A percentile compares a stretch with the other conserved stretches of the same genome.
Evolutionary conservation across 2,329 filamentous ascomycete genomes (phyloP).

Genomic region (Capronia americana): DNA sequence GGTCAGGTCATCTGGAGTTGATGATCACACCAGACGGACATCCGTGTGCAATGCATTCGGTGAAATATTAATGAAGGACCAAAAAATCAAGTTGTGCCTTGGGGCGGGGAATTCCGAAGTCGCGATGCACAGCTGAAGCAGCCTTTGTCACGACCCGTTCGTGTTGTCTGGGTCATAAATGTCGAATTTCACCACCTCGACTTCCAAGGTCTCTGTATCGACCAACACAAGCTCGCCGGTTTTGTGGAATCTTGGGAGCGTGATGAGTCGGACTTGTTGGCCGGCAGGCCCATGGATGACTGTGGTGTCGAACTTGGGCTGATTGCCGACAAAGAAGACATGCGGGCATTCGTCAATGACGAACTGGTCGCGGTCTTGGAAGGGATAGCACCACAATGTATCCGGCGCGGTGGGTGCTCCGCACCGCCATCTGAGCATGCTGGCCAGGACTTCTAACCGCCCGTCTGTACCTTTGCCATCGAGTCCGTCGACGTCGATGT

Average conservation of each 20-base stretch:
- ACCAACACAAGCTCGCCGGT: conserved; percentile 82
- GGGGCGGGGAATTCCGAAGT: conserved; percentile 12
- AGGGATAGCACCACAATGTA: conserved; percentile 96
- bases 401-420: conserved; percentile 93
- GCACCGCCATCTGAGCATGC: conserved; percentile 89
- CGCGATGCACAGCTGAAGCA: neutral
- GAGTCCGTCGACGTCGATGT: conserved; percentile 65
- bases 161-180: conserved; percentile 42
- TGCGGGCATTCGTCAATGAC: conserved; percentile 86
- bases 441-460: conserved; percentile 87
- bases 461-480: conserved; percentile 51
- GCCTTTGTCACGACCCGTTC: conserved; percentile 20
- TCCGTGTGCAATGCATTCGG: neutral
- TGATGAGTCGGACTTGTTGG: conserved; percentile 77
- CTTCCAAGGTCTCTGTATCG: conserved; percentile 83
- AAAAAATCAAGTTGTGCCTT: neutral
- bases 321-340: conserved; percentile 87
- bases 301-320: conserved; percentile 76
- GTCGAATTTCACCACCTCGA: conserved; percentile 70
- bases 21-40: neutral
- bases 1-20: neutral
- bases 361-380: conserved; percentile 91
- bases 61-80: neutral
- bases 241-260: conserved; percentile 79
- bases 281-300: conserved; percentile 68